These are phyloP conservation scores for Talaromyces funiculosus DNA, from an alignment of 2,329 filamentous ascomycete genomes.

Conservation along the genomic window DNA sequence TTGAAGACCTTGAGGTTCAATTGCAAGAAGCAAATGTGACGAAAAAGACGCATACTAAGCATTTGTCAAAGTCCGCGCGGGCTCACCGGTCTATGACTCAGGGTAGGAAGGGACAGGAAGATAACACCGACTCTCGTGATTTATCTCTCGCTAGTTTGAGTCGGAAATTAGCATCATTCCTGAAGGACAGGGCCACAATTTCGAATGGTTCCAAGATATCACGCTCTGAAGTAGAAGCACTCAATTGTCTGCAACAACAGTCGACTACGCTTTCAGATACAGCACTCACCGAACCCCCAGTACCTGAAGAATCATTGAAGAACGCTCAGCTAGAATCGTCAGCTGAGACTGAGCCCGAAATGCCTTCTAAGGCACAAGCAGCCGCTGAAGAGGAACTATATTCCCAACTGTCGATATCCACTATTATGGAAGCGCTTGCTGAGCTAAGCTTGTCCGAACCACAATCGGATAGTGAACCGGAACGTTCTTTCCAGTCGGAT, in stretches of 20 bases:
- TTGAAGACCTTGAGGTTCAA: constrained; percentile 20
- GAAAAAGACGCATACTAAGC: neutral
- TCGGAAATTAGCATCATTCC: neutral
- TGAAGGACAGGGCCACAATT: neutral
- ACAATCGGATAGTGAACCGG: neutral
- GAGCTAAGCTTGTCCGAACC: neutral
- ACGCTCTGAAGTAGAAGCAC: neutral
- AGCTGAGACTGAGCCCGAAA: neutral
- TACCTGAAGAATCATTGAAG: neutral
- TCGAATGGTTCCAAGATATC: neutral
- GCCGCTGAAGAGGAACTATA: neutral
- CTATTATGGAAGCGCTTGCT: neutral
- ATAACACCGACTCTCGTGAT: neutral
- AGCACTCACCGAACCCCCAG: neutral
- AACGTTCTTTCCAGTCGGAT: neutral
- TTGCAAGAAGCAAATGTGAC: neutral
- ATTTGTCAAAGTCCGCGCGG: neutral
- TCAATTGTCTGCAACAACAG: neutral
- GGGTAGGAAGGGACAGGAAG: neutral
- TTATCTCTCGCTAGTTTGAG: neutral
- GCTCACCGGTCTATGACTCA: neutral
- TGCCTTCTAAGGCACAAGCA: neutral
- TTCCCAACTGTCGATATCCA: neutral
- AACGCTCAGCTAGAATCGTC: neutral
- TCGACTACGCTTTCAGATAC: neutral